Conservation (phyloP, 2,329 filamentous ascomycete genomes). For the Waltergamsia citrina region DNA sequence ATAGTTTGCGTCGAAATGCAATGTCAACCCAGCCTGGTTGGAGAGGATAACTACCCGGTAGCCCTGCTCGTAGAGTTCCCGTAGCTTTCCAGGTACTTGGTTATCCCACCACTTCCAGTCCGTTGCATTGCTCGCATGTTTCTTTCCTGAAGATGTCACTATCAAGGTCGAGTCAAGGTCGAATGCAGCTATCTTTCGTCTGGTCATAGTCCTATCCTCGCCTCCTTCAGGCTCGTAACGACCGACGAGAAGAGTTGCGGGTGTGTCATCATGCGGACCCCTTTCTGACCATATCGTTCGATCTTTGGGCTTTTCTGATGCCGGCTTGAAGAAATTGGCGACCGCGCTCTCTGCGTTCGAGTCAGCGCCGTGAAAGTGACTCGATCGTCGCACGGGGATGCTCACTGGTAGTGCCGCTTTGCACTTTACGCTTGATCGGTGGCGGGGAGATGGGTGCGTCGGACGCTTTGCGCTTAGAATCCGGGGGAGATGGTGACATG, state of each 20-base stretch:
- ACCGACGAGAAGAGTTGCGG: slow-evolving; percentile 62
- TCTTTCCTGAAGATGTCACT: slow-evolving; percentile 68
- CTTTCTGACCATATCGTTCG: slow-evolving; percentile 63
- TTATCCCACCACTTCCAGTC: slow-evolving; percentile 96
- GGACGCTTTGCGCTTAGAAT: slow-evolving; percentile 25
- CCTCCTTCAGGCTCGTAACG: slow-evolving; percentile 46
- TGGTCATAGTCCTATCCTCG: slow-evolving; percentile 15
- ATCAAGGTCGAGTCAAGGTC: slow-evolving; percentile 86
- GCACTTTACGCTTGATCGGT: slow-evolving; percentile 39
- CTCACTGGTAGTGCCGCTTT: slow-evolving; percentile 42
- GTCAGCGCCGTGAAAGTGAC: slow-evolving; percentile 7
- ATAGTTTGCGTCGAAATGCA: slow-evolving; percentile 64
- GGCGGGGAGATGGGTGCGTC: slow-evolving; percentile 42
- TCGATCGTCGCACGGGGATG: neutral
- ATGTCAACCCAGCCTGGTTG: slow-evolving; percentile 77
- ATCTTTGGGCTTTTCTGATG: slow-evolving; percentile 75
- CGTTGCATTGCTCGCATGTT: slow-evolving; percentile 55
- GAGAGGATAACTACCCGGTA: slow-evolving; percentile 73
- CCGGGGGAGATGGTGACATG: slow-evolving; percentile 15
- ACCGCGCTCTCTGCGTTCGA: slow-evolving; percentile 51
- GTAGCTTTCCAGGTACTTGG: slow-evolving; percentile 57
- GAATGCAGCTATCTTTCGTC: slow-evolving; percentile 60
- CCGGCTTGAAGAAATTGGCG: slow-evolving; percentile 78
- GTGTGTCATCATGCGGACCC: slow-evolving; percentile 37
- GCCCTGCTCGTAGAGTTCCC: slow-evolving; percentile 58